Evolutionary conservation across 768 basidiomycete genomes (phyloP), one percentile per base, ranked within the genome.

Genomic region (Collybia mongolica): DNA sequence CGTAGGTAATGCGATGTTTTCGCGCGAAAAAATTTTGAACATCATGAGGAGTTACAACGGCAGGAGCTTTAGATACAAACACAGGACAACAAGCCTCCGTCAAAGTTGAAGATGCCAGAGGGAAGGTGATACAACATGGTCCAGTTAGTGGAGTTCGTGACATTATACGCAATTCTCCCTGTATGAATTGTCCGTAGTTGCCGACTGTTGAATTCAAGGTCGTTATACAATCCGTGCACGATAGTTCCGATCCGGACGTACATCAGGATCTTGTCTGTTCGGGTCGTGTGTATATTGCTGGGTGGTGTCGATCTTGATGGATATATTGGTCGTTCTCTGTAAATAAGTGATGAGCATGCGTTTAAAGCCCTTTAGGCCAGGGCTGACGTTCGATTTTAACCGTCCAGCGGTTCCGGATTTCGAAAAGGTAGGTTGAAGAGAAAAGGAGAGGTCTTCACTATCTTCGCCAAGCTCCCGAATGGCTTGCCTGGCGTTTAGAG

Each of bases 251-350:
- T n/a, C 11, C 9, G 32, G 17, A 47, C 55, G 49, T 52, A 54
- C 58, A 53, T 57, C 55, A 19, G 56, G 58, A 44, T 55, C 55
- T 37, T 49, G 51, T 43, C 49, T 39, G 14, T 49, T 55, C 37
- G 51, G 54, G 44, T 82, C 81, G 28, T 64, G 72, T 41, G 67
- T 61, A 41, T 69, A 72, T 49, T 84, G 82, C 23, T 80, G 73
- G 36, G 72, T 82, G 6, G 83, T 84, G 60, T 84, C 80, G 49
- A 85, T 80, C 65, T 82, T 81, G 67, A 86, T 83, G 28, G 82
- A 80, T 54, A 84, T 80, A 53, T 78, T 78, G 44, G 75, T 73
- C 39, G 73, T 72, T 55, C 63, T 67, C 72, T 77, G 46, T 28
- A 5, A 36, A 49, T 22, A 24, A 18, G 49, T 51, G 26, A 54